phyloP scores from a whole-genome alignment of 371 early-diverging fungal species.

The Mortierella sp. region DNA sequence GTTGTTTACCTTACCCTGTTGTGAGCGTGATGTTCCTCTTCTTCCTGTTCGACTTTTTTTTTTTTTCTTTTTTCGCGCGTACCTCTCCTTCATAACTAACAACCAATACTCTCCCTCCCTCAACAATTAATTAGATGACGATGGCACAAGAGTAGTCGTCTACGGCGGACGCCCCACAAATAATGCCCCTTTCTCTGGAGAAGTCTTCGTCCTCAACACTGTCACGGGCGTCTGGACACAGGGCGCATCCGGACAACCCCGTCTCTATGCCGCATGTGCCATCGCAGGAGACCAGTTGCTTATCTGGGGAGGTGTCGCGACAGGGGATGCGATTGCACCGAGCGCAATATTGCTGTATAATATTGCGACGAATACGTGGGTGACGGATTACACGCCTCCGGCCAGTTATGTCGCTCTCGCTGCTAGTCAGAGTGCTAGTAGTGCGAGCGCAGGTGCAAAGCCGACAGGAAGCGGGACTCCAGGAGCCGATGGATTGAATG shows the following conservation, averaged over 20 bases:
- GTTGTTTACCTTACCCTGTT: not conserved
- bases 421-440: not conserved
- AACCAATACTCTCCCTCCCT: not conserved
- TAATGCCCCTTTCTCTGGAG: not conserved
- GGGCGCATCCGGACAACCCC: conserved; percentile 18
- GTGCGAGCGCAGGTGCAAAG: not conserved
- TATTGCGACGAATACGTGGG: conserved; percentile 22
- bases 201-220: conserved; percentile 33
- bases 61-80: not conserved
- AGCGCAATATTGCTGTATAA: conserved; percentile 21
- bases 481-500: not conserved
- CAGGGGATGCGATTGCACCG: not conserved
- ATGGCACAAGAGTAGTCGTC: conserved; percentile 26
- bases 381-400: conserved; percentile 22
- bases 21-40: too few species aligned
- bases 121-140: conserved; percentile 22
- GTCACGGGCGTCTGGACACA: conserved; percentile 16
- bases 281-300: conserved; percentile 39
- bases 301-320: conserved; percentile 31
- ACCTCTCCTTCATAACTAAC: not conserved
- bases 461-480: not conserved
- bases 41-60: not conserved
- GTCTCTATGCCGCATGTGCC: conserved; percentile 27
- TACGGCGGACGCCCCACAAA: conserved; percentile 24
- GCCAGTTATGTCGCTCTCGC: not conserved